Conservation (phyloP, 75 land plant species). For the Cunninghamia lanceolata region DNA sequence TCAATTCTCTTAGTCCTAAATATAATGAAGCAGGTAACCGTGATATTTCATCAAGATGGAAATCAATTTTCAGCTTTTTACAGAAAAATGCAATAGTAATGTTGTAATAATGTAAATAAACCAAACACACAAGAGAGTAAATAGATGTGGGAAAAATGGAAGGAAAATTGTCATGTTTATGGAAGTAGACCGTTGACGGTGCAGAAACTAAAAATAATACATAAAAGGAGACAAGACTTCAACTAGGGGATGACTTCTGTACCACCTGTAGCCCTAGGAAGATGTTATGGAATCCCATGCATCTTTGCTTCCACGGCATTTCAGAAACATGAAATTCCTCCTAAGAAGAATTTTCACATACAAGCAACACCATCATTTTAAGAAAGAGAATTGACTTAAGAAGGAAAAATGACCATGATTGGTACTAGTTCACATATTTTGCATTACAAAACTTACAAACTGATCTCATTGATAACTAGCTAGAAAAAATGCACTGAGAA, state of each 20-base stretch:
- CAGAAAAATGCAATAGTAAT: background rate
- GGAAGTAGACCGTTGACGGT: background rate
- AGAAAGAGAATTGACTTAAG: background rate
- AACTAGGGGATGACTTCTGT: background rate
- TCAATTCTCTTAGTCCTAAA: background rate
- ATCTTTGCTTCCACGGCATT: background rate
- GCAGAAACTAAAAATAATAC: background rate
- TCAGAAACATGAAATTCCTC: background rate
- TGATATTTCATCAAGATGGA: background rate
- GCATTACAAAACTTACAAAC: background rate
- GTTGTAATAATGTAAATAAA: background rate
- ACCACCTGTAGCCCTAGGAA: background rate
- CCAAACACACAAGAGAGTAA: background rate
- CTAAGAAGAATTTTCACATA: background rate
- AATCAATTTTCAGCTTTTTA: background rate
- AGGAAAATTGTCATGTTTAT: background rate
- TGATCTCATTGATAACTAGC: background rate
- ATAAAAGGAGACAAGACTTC: background rate
- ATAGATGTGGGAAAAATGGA: background rate
- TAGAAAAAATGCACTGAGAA: background rate
- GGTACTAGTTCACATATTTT: background rate
- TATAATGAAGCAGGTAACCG: background rate
- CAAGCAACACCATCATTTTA: background rate
- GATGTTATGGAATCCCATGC: too few relatives aligned
- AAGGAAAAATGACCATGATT: background rate